Evolutionary conservation across 176 grass and related monocot species (phyloP).

Genomic region (Cenchrus americanus): DNA sequence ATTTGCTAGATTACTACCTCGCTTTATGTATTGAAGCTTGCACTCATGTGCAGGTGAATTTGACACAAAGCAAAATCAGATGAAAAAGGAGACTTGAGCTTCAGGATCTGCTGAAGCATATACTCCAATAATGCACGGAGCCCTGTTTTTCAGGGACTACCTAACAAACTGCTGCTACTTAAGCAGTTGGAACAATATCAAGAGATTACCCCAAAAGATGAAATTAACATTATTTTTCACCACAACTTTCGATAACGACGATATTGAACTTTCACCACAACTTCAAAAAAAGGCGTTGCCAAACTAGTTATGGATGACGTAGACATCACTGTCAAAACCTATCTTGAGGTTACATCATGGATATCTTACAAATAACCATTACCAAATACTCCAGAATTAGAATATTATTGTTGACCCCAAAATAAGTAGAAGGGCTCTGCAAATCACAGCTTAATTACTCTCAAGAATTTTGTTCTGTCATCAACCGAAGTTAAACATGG

Average conservation of each 20-base stretch:
- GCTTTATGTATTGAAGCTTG: slow-evolving; percentile 51
- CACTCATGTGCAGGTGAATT: slow-evolving; percentile 60
- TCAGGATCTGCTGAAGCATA: slow-evolving; percentile 44
- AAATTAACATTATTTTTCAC: slow-evolving; percentile 1
- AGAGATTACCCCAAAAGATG: not conserved
- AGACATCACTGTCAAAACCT: not conserved
- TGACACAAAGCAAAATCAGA: slow-evolving; percentile 50
- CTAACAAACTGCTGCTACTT: slow-evolving; percentile 3
- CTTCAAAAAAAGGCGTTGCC: not conserved
- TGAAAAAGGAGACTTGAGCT: slow-evolving; percentile 48
- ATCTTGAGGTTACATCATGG: too few relatives aligned
- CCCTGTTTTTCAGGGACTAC: slow-evolving; percentile 5
- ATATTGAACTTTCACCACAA: too few relatives aligned
- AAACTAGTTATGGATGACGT: not conserved
- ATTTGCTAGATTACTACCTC: not conserved
- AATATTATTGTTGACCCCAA: not conserved
- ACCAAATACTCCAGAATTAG: not conserved
- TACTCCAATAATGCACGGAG: slow-evolving; percentile 49
- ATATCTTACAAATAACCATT: not conserved
- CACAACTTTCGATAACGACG: not conserved
- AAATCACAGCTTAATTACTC: not conserved
- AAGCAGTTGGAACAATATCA: not conserved
- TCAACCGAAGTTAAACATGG: not conserved
- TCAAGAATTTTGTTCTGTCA: not conserved
- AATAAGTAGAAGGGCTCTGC: not conserved